phyloP scores from a whole-genome alignment of 768 basidiomycete species.

The Rhodotorula graminis region DNA sequence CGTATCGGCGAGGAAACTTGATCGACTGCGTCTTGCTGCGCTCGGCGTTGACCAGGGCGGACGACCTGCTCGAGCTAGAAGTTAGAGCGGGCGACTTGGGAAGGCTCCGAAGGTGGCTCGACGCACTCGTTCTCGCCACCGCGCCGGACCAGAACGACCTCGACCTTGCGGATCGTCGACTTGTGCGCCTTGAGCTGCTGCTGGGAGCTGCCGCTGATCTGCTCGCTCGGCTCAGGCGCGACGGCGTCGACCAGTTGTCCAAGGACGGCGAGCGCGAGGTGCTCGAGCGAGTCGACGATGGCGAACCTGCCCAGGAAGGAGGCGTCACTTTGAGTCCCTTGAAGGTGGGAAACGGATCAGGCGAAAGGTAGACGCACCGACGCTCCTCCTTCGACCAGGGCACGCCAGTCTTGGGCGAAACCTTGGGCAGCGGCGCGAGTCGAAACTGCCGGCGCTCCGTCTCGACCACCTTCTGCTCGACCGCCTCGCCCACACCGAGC shows the following conservation, averaged over 20 bases:
- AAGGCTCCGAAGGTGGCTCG: too few relatives aligned
- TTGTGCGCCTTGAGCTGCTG: too few relatives aligned
- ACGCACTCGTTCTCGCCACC: not conserved
- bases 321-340: too few relatives aligned
- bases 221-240: not conserved
- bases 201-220: too few relatives aligned
- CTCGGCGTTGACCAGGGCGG: not conserved
- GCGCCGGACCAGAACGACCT: slow-evolving; percentile 6
- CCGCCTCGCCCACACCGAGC: too few relatives aligned
- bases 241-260: slow-evolving; percentile 10
- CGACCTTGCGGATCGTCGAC: not conserved
- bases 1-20: slow-evolving; percentile 18
- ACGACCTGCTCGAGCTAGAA: not conserved
- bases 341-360: too few relatives aligned
- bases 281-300: slow-evolving; percentile 31
- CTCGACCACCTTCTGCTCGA: not conserved
- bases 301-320: not conserved
- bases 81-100: not conserved
- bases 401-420: not conserved
- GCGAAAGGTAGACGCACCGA: not conserved
- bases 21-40: not conserved
- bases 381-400: slow-evolving; percentile 1
- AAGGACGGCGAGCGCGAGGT: slow-evolving; percentile 27
- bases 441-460: slow-evolving; percentile 1
- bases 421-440: slow-evolving; percentile 8